These are phyloP conservation scores for Fusarium euwallaceae DNA, from an alignment of 2,329 filamentous ascomycete genomes.

Conservation along the genomic window DNA sequence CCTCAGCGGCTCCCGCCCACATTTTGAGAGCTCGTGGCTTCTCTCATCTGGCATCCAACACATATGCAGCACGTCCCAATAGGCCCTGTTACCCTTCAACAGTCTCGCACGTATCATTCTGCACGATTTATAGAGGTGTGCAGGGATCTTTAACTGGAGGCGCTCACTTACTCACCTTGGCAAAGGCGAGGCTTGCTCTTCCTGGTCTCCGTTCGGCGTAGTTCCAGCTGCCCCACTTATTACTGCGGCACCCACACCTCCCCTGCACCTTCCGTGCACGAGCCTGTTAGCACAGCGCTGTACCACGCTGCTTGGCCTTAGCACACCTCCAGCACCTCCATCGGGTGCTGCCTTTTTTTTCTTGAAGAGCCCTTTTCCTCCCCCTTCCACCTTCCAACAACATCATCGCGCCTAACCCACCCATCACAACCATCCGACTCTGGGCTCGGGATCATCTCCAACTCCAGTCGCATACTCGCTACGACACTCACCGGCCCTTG, in stretches of 20 bases:
- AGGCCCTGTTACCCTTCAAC: neutral
- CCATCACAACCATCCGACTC: constrained; percentile 35
- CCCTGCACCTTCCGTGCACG: constrained; percentile 25
- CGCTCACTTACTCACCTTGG: neutral
- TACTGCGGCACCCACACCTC: constrained; percentile 9
- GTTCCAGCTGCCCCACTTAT: constrained; percentile 2
- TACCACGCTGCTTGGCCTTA: constrained; percentile 38
- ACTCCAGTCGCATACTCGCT: constrained; percentile 19
- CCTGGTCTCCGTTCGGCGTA: constrained; percentile 1
- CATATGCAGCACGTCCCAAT: neutral
- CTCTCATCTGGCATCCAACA: neutral
- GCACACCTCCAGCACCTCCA: constrained; percentile 39
- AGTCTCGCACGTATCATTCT: neutral
- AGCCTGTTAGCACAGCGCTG: constrained; percentile 34
- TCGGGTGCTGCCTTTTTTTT: constrained; percentile 46
- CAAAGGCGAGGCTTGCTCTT: constrained; percentile 1
- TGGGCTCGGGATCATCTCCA: constrained; percentile 13
- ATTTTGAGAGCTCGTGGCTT: constrained; percentile 4
- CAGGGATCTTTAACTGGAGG: neutral
- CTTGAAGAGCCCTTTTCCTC: constrained; percentile 24
- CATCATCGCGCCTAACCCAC: constrained; percentile 40
- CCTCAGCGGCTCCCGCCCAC: constrained; percentile 14
- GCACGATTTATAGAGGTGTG: neutral
- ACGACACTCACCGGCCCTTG: constrained; percentile 19
- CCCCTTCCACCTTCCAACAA: constrained; percentile 48